Conservation (phyloP, 495 filamentous ascomycete genomes). For the Daldinia decipiens region DNA sequence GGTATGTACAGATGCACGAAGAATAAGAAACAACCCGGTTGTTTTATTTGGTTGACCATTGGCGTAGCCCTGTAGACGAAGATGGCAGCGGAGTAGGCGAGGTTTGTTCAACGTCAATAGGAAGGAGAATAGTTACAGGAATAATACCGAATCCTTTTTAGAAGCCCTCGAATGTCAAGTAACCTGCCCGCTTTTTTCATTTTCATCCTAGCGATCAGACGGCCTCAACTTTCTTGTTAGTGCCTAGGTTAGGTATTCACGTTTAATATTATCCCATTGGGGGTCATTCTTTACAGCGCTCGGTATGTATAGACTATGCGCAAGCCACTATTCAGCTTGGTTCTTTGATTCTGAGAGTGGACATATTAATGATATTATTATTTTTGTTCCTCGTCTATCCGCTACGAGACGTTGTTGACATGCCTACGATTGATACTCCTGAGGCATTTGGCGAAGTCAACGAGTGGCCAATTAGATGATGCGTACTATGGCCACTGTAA, state of each 20-base stretch:
- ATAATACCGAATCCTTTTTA: slow-evolving; percentile 19
- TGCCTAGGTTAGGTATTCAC: slow-evolving; percentile 2
- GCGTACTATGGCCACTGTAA: slow-evolving; percentile 15
- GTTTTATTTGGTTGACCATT: slow-evolving; percentile 20
- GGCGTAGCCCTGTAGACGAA: slow-evolving; percentile 31
- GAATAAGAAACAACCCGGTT: slow-evolving; percentile 11
- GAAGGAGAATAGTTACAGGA: slow-evolving; percentile 24
- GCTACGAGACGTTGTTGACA: slow-evolving; percentile 8
- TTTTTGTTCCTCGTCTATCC: slow-evolving; percentile 4
- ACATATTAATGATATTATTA: no score
- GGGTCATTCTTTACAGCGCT: slow-evolving; percentile 1
- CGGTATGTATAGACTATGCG: not conserved
- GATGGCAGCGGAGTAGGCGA: slow-evolving; percentile 38
- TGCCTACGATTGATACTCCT: slow-evolving; percentile 23
- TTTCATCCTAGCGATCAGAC: slow-evolving; percentile 8
- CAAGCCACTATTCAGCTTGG: not conserved
- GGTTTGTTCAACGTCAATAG: slow-evolving; percentile 29
- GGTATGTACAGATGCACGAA: not conserved
- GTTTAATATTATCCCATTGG: not conserved
- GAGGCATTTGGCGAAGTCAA: slow-evolving; percentile 9
- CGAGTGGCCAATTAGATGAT: slow-evolving; percentile 23
- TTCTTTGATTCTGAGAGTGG: not conserved
- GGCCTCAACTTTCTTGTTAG: not conserved
- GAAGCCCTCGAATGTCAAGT: slow-evolving; percentile 9
- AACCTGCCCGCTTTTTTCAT: slow-evolving; percentile 2